These are phyloP conservation scores for Cladosporium sp. DNA, from an alignment of 2,329 filamentous ascomycete species.

Conservation along the genomic window DNA sequence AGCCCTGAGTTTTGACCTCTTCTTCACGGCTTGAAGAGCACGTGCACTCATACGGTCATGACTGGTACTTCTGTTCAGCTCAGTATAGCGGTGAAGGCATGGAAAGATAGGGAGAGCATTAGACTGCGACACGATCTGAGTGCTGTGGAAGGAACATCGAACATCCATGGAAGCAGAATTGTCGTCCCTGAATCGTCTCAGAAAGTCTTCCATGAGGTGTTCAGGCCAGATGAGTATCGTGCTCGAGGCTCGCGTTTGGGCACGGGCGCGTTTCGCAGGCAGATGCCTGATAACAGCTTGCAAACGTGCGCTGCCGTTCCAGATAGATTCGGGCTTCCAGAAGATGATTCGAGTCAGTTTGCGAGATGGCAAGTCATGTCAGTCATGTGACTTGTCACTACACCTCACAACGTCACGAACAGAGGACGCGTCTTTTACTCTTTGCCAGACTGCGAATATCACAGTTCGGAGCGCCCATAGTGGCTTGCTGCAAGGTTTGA, in stretches of 20 bases:
- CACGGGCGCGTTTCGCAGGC: conserved; percentile 1
- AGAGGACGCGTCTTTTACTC: no score
- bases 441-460: no score
- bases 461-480: neutral
- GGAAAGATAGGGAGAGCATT: neutral
- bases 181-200: neutral
- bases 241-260: neutral
- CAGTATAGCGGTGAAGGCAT: neutral
- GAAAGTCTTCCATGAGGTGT: neutral
- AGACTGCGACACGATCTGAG: neutral
- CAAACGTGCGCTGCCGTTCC: conserved; percentile 4
- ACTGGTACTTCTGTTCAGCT: neutral
- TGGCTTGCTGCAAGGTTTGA: neutral
- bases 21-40: neutral
- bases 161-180: conserved; percentile 6
- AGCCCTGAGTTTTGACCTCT: neutral
- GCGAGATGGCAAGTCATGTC: neutral
- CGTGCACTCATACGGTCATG: neutral
- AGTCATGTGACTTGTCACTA: neutral
- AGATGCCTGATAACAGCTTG: neutral
- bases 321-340: conserved; percentile 9
- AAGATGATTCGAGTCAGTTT: conserved; percentile 1
- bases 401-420: no score
- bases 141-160: conserved; percentile 3
- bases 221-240: neutral